Conservation (phyloP, 2,329 filamentous ascomycete genomes). For the Coleophoma eucalyptorum region DNA sequence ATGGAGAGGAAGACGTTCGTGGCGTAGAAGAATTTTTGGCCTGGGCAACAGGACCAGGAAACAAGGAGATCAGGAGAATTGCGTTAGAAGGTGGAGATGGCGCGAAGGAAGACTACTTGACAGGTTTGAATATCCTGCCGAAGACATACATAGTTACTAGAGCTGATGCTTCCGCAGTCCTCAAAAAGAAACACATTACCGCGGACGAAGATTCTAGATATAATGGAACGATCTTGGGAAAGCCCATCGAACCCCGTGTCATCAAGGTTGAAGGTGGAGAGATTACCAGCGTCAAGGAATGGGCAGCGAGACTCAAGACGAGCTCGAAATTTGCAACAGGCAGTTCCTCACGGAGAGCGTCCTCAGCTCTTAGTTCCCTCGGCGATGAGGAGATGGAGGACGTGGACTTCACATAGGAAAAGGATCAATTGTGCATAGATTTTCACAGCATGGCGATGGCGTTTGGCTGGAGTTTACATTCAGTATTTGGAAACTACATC, state of each 20-base stretch:
- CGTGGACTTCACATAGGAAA: conserved; percentile 21
- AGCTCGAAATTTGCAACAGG: conserved; percentile 8
- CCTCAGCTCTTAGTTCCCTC: conserved; percentile 27
- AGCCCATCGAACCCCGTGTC: conserved; percentile 64
- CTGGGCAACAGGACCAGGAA: conserved; percentile 73
- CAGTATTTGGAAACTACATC: conserved; percentile 12
- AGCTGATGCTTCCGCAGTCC: conserved; percentile 41
- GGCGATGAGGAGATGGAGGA: conserved; percentile 25
- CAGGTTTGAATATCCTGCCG: conserved; percentile 37
- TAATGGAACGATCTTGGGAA: conserved; percentile 78
- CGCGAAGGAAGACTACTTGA: conserved; percentile 67
- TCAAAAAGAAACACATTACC: conserved; percentile 93
- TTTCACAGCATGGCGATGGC: conserved; percentile 27
- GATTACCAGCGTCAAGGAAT: conserved; percentile 62
- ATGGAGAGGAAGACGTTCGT: conserved; percentile 69
- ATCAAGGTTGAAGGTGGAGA: conserved; percentile 77
- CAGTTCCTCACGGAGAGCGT: conserved; percentile 21
- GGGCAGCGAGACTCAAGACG: conserved; percentile 43
- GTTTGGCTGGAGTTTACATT: background rate
- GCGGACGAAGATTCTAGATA: conserved; percentile 84
- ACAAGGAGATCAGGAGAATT: conserved; percentile 77
- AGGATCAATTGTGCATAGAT: background rate
- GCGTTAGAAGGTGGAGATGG: conserved; percentile 66
- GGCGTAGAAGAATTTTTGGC: conserved; percentile 74
- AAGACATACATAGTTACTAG: background rate